Conservation (phyloP, 768 basidiomycete genomes). For the Rubroboletus pulcherrimus region DNA sequence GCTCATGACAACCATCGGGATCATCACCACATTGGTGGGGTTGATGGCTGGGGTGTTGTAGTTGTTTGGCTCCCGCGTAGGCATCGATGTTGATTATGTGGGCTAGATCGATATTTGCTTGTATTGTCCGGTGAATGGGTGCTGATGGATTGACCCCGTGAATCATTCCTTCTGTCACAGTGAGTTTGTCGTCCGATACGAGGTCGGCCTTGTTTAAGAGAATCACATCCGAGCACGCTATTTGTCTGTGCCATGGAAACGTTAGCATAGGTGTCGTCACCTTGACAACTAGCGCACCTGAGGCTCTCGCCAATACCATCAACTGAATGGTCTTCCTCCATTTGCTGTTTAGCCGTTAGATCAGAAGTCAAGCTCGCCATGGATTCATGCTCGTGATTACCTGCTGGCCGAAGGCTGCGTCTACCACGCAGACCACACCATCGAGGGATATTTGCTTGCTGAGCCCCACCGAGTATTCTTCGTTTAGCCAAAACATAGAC, state of each 20-base stretch:
- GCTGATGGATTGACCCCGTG: conserved; percentile 77
- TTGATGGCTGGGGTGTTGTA: conserved; percentile 20
- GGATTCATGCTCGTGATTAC: conserved; percentile 38
- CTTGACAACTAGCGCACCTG: conserved; percentile 44
- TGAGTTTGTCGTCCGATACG: conserved; percentile 43
- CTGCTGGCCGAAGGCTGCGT: conserved; percentile 74
- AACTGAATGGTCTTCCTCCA: conserved; percentile 68
- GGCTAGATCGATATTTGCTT: conserved; percentile 68
- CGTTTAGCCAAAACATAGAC: conserved; percentile 83
- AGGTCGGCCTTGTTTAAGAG: conserved; percentile 91
- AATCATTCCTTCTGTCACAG: conserved; percentile 55
- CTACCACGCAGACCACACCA: conserved; percentile 90
- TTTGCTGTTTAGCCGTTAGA: conserved; percentile 56
- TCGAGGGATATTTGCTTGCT: conserved; percentile 74
- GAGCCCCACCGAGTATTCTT: conserved; percentile 68
- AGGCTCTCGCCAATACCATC: conserved; percentile 76
- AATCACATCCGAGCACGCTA: conserved; percentile 88
- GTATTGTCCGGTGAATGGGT: conserved; percentile 67
- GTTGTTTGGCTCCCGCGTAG: conserved; percentile 51
- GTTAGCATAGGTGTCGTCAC: not conserved
- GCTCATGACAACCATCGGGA: conserved; percentile 27
- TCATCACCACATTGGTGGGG: conserved; percentile 34
- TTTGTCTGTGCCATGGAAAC: conserved; percentile 60
- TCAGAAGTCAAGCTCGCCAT: conserved; percentile 14
- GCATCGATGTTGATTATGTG: conserved; percentile 79